A percentile compares a stretch with the other conserved stretches of the same genome.
These are phyloP conservation scores for Calocybe gangraenosa DNA, from an alignment of 768 basidiomycete genomes.

Conservation along the genomic window DNA sequence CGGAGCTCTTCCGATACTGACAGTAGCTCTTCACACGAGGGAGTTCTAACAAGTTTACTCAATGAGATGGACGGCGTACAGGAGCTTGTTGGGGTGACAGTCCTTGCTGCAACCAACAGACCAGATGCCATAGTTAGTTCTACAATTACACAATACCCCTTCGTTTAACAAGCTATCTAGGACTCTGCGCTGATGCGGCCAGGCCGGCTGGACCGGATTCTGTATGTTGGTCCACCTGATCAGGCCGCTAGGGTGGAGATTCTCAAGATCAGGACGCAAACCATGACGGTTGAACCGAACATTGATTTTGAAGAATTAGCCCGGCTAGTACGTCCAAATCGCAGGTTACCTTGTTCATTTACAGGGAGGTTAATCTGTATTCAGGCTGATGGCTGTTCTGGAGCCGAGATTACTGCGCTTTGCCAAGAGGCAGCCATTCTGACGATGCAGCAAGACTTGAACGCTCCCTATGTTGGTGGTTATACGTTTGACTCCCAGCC, in stretches of 20 bases:
- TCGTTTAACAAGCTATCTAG: constrained; percentile 34
- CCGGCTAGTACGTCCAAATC: constrained; percentile 45
- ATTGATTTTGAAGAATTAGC: constrained; percentile 70
- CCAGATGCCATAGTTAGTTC: constrained; percentile 83
- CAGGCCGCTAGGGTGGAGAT: constrained; percentile 78
- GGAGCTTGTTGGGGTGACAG: constrained; percentile 90
- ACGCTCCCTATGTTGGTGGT: constrained; percentile 65
- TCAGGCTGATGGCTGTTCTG: constrained; percentile 93
- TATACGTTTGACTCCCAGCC: constrained; percentile 2
- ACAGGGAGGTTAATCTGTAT: background rate
- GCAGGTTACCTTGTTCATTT: background rate
- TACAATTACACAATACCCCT: background rate
- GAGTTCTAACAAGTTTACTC: constrained; percentile 87
- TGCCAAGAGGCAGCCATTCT: constrained; percentile 95
- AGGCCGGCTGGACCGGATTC: constrained; percentile 87
- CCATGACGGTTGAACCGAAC: constrained; percentile 76
- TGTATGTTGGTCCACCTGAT: constrained; percentile 94
- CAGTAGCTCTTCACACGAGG: constrained; percentile 62
- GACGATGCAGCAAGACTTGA: constrained; percentile 86
- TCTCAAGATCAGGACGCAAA: constrained; percentile 65
- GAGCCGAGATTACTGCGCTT: constrained; percentile 86
- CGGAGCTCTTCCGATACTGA: constrained; percentile 60
- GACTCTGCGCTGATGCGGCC: constrained; percentile 94
- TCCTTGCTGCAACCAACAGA: constrained; percentile 93
- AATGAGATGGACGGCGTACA: constrained; percentile 99